These are phyloP conservation scores for Fusarium anguioides DNA, from an alignment of 2,329 filamentous ascomycete genomes.

Conservation along the genomic window DNA sequence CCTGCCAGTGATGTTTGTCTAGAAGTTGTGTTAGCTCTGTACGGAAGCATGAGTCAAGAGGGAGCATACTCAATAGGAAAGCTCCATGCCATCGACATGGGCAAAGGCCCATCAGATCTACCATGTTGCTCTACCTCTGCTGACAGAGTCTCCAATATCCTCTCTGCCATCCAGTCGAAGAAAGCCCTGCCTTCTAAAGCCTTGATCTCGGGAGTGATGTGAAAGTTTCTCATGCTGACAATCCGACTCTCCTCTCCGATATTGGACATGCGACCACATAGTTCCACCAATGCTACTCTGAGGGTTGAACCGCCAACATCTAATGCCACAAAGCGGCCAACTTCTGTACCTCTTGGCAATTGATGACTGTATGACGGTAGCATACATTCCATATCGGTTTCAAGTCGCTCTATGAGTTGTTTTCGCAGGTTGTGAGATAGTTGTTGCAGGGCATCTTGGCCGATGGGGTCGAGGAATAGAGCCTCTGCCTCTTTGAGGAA, in stretches of 20 bases:
- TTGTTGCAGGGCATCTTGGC: slow-evolving; percentile 56
- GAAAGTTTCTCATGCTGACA: slow-evolving; percentile 65
- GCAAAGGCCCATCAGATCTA: slow-evolving; percentile 58
- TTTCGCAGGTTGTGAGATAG: slow-evolving; percentile 63
- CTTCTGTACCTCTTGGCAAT: slow-evolving; percentile 69
- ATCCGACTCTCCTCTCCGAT: slow-evolving; percentile 61
- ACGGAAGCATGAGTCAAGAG: neutral
- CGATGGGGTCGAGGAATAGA: slow-evolving; percentile 61
- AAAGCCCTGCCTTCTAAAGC: slow-evolving; percentile 68
- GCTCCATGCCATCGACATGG: slow-evolving; percentile 74
- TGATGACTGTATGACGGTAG: slow-evolving; percentile 74
- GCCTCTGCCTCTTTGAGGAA: slow-evolving; percentile 69
- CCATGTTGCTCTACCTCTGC: slow-evolving; percentile 54
- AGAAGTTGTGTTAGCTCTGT: slow-evolving; percentile 39
- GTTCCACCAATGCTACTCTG: slow-evolving; percentile 71
- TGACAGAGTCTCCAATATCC: slow-evolving; percentile 67
- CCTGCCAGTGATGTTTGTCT: slow-evolving; percentile 73
- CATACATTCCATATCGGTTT: slow-evolving; percentile 68
- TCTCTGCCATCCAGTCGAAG: slow-evolving; percentile 75
- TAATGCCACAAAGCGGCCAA: slow-evolving; percentile 69
- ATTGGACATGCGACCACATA: slow-evolving; percentile 58
- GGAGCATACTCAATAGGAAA: slow-evolving; percentile 70
- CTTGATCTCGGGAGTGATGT: slow-evolving; percentile 67
- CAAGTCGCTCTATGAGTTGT: slow-evolving; percentile 65
- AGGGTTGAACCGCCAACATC: slow-evolving; percentile 78